A percentile compares a stretch with the other conserved stretches of the same genome.
These are phyloP conservation scores for Podospora comata DNA, from an alignment of 495 filamentous ascomycete genomes.

Conservation along the genomic window DNA sequence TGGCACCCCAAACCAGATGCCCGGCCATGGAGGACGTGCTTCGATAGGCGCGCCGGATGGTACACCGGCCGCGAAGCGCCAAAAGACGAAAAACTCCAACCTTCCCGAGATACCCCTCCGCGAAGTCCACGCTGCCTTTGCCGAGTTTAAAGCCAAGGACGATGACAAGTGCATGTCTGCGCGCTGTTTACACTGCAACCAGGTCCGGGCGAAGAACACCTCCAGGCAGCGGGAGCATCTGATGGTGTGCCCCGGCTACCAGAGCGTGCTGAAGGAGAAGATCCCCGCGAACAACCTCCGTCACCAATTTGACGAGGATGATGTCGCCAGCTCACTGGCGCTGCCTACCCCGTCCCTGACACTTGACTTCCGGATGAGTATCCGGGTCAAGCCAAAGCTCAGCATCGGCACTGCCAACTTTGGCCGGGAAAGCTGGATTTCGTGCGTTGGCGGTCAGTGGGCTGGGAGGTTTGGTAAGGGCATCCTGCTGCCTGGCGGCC, in stretches of 20 bases:
- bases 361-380: conserved; percentile 34
- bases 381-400: conserved; percentile 32
- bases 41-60: conserved; percentile 19
- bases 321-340: conserved; percentile 28
- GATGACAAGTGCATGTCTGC: conserved; percentile 32
- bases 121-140: conserved; percentile 34
- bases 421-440: conserved; percentile 29
- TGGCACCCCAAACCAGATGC: conserved; percentile 16
- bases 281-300: conserved; percentile 31
- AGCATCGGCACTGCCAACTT: conserved; percentile 21
- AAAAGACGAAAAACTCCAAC: conserved; percentile 25
- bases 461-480: conserved; percentile 34
- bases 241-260: conserved; percentile 27
- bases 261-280: conserved; percentile 27
- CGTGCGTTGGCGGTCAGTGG: conserved; percentile 32
- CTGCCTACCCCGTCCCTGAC: conserved; percentile 27
- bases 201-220: conserved; percentile 34
- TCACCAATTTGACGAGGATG: conserved; percentile 34
- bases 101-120: conserved; percentile 27
- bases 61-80: conserved; percentile 29
- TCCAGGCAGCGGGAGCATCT: conserved; percentile 35
- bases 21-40: conserved; percentile 11
- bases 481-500: conserved; percentile 26
- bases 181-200: conserved; percentile 27
- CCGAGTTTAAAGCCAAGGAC: conserved; percentile 31